Base-by-base conservation (phyloP, 805 yeast species). In the Komagataella mondaviorum region DNA sequence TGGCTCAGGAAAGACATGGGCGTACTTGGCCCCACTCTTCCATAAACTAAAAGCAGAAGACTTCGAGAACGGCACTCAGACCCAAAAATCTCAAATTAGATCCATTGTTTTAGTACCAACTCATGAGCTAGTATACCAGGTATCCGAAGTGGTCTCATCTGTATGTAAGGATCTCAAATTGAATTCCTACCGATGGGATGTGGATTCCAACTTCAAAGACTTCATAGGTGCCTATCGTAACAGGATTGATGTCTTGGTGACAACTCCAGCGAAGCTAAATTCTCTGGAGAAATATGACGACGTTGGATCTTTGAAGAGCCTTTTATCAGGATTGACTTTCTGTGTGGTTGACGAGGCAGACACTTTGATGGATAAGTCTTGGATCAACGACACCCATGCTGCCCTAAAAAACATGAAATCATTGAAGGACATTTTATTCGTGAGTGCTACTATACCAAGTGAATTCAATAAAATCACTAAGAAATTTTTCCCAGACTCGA, bases 1-100 rank as follows among this genome's bases (percentile, higher is more conserved):
- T 0, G 99, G 99, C 0, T 85, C 96, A 0, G 99, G 99, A 6
- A 91, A 91, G 62, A 91, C 99, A 0, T 81, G 96, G 81, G 89
- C 97, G 0, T 91, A 90, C 60, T 62, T 93, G 54, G 80, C 85
- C 0, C 90, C 96, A 0, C 55, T 91, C 43, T 55, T 90, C 44
- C 84, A 88, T 48, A 79, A 77, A 55, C 65, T 90, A 55, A 77
- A 80, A 54, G 81, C 82, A 53, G 79, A 76, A 49, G 81, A 83
- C 52, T 53, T 64, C 2, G 61, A 65, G 0, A 71, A 69, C 4
- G 60, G 63, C 3, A 71, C 75, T 71, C 68, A 61, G 12, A 55
- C 47, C 20, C 55, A 61, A 8, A 73, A 67, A 50, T 71, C 81
- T 1, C 69, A 73, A 4, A 77, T 90, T 7, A 71, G 89, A 53